Percentiles rank a stretch among this genome's conserved stretches.
phyloP scores from a whole-genome alignment of 106 monocot species.

The Chionographis japonica region DNA sequence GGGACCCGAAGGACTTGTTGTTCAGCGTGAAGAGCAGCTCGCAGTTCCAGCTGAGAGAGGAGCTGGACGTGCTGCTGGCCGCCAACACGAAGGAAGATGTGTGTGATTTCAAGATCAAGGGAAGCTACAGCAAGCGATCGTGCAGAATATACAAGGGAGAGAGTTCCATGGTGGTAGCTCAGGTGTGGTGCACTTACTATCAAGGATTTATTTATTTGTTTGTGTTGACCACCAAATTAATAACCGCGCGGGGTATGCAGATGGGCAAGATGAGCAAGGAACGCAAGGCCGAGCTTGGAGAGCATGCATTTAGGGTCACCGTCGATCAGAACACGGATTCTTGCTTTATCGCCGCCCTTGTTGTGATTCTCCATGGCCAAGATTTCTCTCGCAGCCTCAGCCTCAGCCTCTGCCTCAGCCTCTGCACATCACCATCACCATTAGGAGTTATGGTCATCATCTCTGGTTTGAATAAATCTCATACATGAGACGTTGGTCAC shows the following conservation, averaged over 20 bases:
- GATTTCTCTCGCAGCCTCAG: no score
- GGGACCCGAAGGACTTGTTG: not conserved
- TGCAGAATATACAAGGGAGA: conserved; percentile 10
- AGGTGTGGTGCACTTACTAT: not conserved
- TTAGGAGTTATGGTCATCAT: no score
- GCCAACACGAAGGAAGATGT: conserved; percentile 13
- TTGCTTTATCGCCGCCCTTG: not conserved
- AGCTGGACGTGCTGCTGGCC: conserved; percentile 1
- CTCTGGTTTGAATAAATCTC: no score
- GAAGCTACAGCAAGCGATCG: conserved; percentile 15
- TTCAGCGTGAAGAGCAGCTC: not conserved
- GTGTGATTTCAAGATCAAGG: conserved; percentile 29
- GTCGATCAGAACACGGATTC: not conserved
- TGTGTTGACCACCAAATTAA: no score
- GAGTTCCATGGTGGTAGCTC: conserved; percentile 9
- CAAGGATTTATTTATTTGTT: no score
- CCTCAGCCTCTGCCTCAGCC: no score
- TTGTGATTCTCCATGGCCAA: not conserved
- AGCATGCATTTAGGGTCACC: not conserved
- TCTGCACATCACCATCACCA: no score
- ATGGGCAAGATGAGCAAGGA: not conserved
- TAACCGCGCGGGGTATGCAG: no score
- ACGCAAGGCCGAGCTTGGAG: not conserved
- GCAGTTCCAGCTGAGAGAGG: not conserved
- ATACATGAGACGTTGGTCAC: no score